phyloP scores from a whole-genome alignment of 192 early-diverging fungal genomes.

The Entomortierella chlamydospora region DNA sequence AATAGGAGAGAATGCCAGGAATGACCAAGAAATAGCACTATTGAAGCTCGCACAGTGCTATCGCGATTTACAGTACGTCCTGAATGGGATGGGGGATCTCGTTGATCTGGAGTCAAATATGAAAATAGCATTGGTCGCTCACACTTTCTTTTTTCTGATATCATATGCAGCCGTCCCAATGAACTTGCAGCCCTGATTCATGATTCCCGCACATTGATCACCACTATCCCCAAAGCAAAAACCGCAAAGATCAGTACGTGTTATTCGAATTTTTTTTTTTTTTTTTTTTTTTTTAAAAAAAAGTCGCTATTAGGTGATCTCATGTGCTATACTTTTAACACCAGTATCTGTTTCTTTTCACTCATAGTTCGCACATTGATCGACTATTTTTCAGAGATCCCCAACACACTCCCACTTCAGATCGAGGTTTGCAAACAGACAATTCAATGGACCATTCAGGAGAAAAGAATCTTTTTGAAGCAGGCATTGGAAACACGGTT shows the following conservation, averaged over 20 bases:
- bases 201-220: constrained; percentile 81
- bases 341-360: background rate
- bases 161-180: constrained; percentile 69
- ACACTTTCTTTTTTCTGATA: background rate
- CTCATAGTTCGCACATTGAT: constrained; percentile 81
- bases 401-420: constrained; percentile 88
- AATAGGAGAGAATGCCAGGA: constrained; percentile 47
- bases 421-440: constrained; percentile 94
- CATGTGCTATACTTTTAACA: background rate
- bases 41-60: constrained; percentile 82
- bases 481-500: constrained; percentile 96
- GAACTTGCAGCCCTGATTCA: constrained; percentile 87
- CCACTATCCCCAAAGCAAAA: constrained; percentile 93
- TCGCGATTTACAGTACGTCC: constrained; percentile 69
- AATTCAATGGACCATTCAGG: constrained; percentile 90
- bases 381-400: constrained; percentile 89
- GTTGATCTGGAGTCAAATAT: background rate
- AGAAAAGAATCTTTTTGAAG: constrained; percentile 96
- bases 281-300: too few relatives aligned
- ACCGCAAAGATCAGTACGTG: constrained; percentile 90
- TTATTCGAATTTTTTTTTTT: background rate
- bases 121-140: too few relatives aligned
- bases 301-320: too few relatives aligned
- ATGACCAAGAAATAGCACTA: constrained; percentile 74
- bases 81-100: background rate